A percentile compares a stretch with the other conserved stretches of the same genome.
phyloP scores from a whole-genome alignment of 345 rosid genomes.

The Cardamine occulta region DNA sequence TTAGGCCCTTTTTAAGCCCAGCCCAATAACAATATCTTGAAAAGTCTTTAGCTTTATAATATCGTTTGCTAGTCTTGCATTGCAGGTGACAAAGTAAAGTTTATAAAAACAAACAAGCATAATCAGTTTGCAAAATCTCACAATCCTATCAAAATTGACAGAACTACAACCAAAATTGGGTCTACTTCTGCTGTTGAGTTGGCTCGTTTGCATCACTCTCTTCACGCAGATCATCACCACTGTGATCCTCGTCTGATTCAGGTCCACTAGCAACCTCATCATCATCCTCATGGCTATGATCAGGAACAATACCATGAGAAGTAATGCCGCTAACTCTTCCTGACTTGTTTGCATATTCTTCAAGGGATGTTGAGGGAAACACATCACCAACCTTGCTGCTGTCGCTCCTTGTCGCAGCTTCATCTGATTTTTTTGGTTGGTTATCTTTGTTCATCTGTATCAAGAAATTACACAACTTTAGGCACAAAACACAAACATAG shows the following conservation, averaged over 20 bases:
- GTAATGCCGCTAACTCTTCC: conserved; percentile 39
- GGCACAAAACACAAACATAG: neutral
- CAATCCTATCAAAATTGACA: conserved; percentile 33
- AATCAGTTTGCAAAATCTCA: conserved; percentile 28
- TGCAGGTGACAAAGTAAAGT: conserved; percentile 9
- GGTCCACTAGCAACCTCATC: conserved; percentile 28
- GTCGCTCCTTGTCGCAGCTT: conserved; percentile 46
- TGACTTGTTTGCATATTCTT: conserved; percentile 62
- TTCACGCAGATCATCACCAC: conserved; percentile 27
- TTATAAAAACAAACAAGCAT: conserved; percentile 29
- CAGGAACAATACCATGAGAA: conserved; percentile 30
- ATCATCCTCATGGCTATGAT: conserved; percentile 30
- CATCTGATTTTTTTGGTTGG: conserved; percentile 51
- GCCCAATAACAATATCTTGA: neutral
- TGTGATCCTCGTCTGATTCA: conserved; percentile 41
- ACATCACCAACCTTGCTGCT: conserved; percentile 77
- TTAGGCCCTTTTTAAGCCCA: neutral
- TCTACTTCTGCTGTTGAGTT: conserved; percentile 28
- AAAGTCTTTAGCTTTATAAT: neutral
- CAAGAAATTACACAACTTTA: conserved; percentile 31
- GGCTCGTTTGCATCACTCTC: conserved; percentile 21
- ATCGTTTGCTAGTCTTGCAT: neutral
- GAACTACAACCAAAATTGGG: conserved; percentile 5
- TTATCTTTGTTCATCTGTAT: conserved; percentile 72
- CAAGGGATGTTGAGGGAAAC: conserved; percentile 73